These are phyloP conservation scores for Rhynchospora pubera DNA, from an alignment of 176 grass and related monocot genomes.

Conservation along the genomic window DNA sequence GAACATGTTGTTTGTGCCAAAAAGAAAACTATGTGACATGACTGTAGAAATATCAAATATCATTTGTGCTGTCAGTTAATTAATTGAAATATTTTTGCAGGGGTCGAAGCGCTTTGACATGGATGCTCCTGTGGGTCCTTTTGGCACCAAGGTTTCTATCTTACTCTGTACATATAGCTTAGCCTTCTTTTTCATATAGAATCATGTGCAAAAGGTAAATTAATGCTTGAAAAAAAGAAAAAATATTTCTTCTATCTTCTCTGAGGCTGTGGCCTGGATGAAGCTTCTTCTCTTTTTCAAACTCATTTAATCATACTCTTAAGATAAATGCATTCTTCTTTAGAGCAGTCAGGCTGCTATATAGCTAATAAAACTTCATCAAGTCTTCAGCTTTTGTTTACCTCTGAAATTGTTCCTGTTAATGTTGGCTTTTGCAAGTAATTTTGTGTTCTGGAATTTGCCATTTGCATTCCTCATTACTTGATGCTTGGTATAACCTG, in stretches of 20 bases:
- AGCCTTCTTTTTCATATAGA: neutral
- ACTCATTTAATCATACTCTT: neutral
- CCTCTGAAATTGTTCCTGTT: neutral
- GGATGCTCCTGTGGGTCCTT: conserved; percentile 53
- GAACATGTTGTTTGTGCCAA: neutral
- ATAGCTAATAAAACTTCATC: neutral
- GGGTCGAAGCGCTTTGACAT: conserved; percentile 69
- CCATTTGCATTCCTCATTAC: neutral
- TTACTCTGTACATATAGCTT: neutral
- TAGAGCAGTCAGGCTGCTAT: neutral
- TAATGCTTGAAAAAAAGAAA: neutral
- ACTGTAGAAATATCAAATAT: neutral
- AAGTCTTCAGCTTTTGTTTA: neutral
- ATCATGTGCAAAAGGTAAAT: neutral
- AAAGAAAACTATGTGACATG: neutral
- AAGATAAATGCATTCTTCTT: neutral
- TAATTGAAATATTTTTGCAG: conserved; percentile 24
- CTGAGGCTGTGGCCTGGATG: neutral
- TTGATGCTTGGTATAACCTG: neutral
- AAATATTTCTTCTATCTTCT: neutral
- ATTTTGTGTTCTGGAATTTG: neutral
- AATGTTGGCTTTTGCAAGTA: neutral
- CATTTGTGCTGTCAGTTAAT: neutral
- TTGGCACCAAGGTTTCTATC: conserved; percentile 56
- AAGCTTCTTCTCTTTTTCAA: neutral